phyloP scores from a whole-genome alignment of 2,329 filamentous ascomycete genomes.

The Cephalotrichum gorgonifer region DNA sequence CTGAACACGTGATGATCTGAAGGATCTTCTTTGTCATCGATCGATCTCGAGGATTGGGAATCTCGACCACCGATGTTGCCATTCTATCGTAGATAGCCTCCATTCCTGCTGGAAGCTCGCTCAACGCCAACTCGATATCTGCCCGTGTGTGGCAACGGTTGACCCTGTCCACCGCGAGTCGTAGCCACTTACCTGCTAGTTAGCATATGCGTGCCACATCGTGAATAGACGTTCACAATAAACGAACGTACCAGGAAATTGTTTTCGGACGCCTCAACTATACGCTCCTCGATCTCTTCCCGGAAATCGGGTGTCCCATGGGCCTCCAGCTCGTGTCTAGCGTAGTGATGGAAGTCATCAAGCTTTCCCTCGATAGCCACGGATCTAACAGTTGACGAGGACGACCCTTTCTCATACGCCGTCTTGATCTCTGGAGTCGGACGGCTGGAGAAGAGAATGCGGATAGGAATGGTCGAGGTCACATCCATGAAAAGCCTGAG shows the following conservation, averaged over 20 bases:
- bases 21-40: conserved; percentile 13
- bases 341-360: conserved; percentile 12
- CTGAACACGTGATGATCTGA: conserved; percentile 13
- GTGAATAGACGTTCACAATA: not conserved
- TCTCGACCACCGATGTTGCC: conserved; percentile 11
- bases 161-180: conserved; percentile 17
- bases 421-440: conserved; percentile 12
- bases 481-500: conserved; percentile 17
- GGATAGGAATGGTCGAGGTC: conserved; percentile 12
- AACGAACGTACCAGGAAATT: conserved; percentile 19
- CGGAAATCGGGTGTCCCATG: conserved; percentile 8
- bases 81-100: conserved; percentile 21
- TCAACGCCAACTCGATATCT: conserved; percentile 14
- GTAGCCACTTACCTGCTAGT: conserved; percentile 13
- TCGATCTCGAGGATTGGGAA: conserved; percentile 6
- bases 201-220: not conserved
- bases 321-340: conserved; percentile 10
- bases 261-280: conserved; percentile 15
- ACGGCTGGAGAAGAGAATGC: conserved; percentile 20
- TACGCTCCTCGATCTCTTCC: conserved; percentile 11
- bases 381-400: not conserved
- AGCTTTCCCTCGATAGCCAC: conserved; percentile 8
- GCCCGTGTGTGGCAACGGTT: conserved; percentile 14
- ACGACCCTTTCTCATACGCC: conserved; percentile 10
- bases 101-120: conserved; percentile 19